Evolutionary conservation across 305 asterid genomes (phyloP).

Genomic region (Plantago rigida): DNA sequence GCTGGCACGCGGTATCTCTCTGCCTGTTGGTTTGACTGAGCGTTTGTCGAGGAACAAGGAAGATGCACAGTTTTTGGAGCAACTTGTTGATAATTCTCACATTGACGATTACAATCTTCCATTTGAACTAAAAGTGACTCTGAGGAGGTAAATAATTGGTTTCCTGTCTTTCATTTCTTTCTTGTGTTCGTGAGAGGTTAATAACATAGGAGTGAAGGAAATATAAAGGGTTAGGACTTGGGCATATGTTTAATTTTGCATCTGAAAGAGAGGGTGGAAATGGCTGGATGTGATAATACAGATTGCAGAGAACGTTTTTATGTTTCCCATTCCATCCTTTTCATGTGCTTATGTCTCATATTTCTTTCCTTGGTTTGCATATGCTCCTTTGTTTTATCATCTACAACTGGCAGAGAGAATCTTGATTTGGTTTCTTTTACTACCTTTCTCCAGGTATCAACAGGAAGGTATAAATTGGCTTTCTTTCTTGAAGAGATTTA

Average conservation of each 20-base stretch:
- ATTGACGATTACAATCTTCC: constrained; percentile 88
- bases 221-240: neutral
- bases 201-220: constrained; percentile 1
- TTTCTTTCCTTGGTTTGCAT: constrained; percentile 8
- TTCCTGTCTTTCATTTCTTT: constrained; percentile 14
- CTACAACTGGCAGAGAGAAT: neutral
- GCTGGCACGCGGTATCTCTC: constrained; percentile 75
- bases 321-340: neutral
- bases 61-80: constrained; percentile 90
- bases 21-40: constrained; percentile 70
- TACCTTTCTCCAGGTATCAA: constrained; percentile 63
- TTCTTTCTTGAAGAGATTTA: constrained; percentile 83
- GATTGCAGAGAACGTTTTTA: neutral
- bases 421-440: constrained; percentile 7
- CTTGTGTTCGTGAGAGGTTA: constrained; percentile 20
- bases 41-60: constrained; percentile 74
- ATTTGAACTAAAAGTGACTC: constrained; percentile 73
- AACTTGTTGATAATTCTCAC: constrained; percentile 89
- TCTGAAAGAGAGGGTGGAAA: neutral
- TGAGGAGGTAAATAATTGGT: constrained; percentile 57
- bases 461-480: constrained; percentile 99
- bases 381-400: neutral
- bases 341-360: constrained; percentile 15
- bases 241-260: constrained; percentile 3
- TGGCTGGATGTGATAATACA: neutral